These are phyloP conservation scores for Trichothecium roseum DNA, from an alignment of 2,329 filamentous ascomycete species.

Conservation along the genomic window DNA sequence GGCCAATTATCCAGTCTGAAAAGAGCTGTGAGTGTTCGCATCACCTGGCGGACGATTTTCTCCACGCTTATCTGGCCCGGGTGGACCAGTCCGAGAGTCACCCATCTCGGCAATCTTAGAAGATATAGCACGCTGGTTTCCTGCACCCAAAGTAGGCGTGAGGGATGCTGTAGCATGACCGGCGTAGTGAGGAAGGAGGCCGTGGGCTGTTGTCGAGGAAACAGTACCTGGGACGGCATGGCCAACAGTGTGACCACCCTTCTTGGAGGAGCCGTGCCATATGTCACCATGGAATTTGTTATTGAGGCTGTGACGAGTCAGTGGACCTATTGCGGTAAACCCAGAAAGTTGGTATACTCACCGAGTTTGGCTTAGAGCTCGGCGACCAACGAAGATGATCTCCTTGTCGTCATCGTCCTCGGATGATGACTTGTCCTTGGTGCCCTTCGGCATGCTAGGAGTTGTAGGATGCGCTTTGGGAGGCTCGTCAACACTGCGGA, in stretches of 20 bases:
- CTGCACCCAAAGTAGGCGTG: constrained; percentile 30
- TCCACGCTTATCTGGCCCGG: constrained; percentile 23
- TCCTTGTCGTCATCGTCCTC: constrained; percentile 22
- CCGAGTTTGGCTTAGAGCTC: constrained; percentile 15
- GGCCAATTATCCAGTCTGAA: neutral
- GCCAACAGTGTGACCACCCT: constrained; percentile 34
- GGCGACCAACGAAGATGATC: constrained; percentile 27
- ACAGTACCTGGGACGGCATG: constrained; percentile 35
- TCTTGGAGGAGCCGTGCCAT: constrained; percentile 39
- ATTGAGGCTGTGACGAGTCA: constrained; percentile 14
- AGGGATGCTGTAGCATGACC: constrained; percentile 42
- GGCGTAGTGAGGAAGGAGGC: constrained; percentile 41
- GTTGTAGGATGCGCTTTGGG: constrained; percentile 11
- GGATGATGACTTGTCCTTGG: constrained; percentile 15
- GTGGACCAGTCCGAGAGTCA: constrained; percentile 9
- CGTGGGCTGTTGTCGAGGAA: constrained; percentile 42
- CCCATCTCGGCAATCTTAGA: constrained; percentile 15
- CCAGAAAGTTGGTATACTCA: constrained; percentile 13
- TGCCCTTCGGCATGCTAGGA: constrained; percentile 3
- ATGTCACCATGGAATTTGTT: constrained; percentile 30
- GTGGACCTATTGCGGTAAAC: constrained; percentile 6
- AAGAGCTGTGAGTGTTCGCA: constrained; percentile 1
- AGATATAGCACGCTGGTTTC: constrained; percentile 16
- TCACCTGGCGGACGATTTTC: constrained; percentile 33
- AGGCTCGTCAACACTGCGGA: constrained; percentile 16